Percentiles rank a stretch among this genome's conserved stretches.
phyloP scores from a whole-genome alignment of 2,329 filamentous ascomycete genomes.

The Curvularia sp. region DNA sequence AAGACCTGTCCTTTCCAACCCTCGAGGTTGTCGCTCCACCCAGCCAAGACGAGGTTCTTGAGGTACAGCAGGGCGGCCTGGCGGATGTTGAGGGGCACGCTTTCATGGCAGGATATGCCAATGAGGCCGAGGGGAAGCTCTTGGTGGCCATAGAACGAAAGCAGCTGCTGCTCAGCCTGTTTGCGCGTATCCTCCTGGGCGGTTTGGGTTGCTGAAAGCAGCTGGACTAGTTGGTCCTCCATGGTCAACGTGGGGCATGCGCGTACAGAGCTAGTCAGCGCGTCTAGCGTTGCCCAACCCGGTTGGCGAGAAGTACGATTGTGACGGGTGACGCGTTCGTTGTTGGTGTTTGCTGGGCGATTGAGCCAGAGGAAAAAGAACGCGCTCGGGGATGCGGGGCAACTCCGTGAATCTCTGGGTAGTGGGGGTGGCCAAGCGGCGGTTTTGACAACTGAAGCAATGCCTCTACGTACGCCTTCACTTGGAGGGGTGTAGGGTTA shows the following conservation, averaged over 20 bases:
- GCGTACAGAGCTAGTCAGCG: constrained; percentile 38
- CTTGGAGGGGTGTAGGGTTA: not conserved
- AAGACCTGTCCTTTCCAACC: constrained; percentile 72
- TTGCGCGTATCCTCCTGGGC: constrained; percentile 78
- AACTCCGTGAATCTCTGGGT: constrained; percentile 26
- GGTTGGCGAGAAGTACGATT: constrained; percentile 16
- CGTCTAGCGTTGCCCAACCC: constrained; percentile 38
- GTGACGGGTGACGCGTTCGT: constrained; percentile 30
- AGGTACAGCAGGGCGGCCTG: constrained; percentile 83
- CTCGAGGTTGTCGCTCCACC: constrained; percentile 81
- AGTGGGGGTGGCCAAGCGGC: constrained; percentile 22
- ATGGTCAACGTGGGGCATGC: constrained; percentile 58
- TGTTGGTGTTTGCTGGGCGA: constrained; percentile 30
- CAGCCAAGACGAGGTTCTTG: constrained; percentile 81
- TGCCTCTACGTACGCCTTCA: not conserved
- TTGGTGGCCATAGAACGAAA: constrained; percentile 70
- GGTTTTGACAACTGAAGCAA: constrained; percentile 1
- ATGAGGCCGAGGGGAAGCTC: constrained; percentile 81
- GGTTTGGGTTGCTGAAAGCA: constrained; percentile 87
- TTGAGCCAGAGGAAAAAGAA: constrained; percentile 25
- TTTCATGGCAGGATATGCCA: constrained; percentile 78
- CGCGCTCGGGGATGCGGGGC: constrained; percentile 40
- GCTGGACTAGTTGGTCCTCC: constrained; percentile 90
- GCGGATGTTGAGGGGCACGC: constrained; percentile 75
- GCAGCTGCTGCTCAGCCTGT: constrained; percentile 84